Conservation (phyloP, 805 yeast species). For the Wickerhamomyces bisporus region DNA sequence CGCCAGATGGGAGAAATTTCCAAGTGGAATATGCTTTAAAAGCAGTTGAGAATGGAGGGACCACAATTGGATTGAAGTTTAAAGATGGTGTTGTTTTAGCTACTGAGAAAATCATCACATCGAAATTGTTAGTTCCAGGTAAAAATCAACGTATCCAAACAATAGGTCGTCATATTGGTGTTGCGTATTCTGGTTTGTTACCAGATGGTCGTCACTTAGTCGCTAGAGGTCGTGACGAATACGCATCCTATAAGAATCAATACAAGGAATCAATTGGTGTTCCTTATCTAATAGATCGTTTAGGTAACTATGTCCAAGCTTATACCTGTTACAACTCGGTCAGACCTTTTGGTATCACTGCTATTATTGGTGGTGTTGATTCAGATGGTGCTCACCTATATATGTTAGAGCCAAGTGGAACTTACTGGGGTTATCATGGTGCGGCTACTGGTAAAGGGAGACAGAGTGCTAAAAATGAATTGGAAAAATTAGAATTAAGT, state of each 20-base stretch:
- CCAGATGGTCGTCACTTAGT: slow-evolving; percentile 97
- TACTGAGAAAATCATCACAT: slow-evolving; percentile 85
- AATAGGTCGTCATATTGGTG: slow-evolving; percentile 90
- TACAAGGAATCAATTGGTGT: slow-evolving; percentile 76
- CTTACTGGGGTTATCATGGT: slow-evolving; percentile 95
- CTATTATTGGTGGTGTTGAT: slow-evolving; percentile 92
- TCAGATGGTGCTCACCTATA: slow-evolving; percentile 85
- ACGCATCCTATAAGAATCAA: slow-evolving; percentile 66
- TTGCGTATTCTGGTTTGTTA: slow-evolving; percentile 88
- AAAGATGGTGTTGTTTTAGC: slow-evolving; percentile 95
- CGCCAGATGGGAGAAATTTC: slow-evolving; percentile 86
- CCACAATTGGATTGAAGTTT: slow-evolving; percentile 88
- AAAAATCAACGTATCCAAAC: slow-evolving; percentile 89
- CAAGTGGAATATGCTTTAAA: slow-evolving; percentile 97
- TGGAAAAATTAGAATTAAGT: slow-evolving; percentile 77
- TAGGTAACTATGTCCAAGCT: slow-evolving; percentile 91
- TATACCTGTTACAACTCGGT: slow-evolving; percentile 95
- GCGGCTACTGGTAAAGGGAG: slow-evolving; percentile 99
- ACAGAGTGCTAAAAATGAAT: slow-evolving; percentile 95
- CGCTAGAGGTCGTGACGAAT: slow-evolving; percentile 88
- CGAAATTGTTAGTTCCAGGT: slow-evolving; percentile 84
- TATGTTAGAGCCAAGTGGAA: slow-evolving; percentile 97
- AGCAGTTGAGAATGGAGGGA: slow-evolving; percentile 97
- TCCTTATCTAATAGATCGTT: slow-evolving; percentile 76
- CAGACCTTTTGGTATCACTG: slow-evolving; percentile 93